phyloP scores from a whole-genome alignment of 2,329 filamentous ascomycete species.

The Epichloe coenophiala region DNA sequence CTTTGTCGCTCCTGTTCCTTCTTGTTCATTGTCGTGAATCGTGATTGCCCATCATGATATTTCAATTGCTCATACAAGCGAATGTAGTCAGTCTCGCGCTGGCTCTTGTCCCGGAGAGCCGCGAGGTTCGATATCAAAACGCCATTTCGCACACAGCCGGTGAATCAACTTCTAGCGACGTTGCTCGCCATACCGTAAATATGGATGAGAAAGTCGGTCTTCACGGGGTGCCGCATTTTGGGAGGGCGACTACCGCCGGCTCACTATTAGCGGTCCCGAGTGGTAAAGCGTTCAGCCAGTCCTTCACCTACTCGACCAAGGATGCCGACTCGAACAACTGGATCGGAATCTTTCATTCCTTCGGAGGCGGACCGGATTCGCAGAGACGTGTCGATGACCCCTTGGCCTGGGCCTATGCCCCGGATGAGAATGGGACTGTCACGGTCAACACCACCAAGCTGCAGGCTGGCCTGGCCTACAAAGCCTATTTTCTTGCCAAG shows the following conservation, averaged over 20 bases:
- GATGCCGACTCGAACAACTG: slow-evolving; percentile 20
- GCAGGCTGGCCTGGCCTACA: slow-evolving; percentile 17
- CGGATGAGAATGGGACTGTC: slow-evolving; percentile 14
- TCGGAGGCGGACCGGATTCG: slow-evolving; percentile 21
- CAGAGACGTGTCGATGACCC: slow-evolving; percentile 13
- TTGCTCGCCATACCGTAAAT: background rate
- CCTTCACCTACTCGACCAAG: slow-evolving; percentile 17
- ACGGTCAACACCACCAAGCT: slow-evolving; percentile 13
- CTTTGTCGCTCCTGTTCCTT: background rate
- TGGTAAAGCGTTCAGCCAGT: background rate
- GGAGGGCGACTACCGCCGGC: background rate
- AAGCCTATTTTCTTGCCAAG: slow-evolving; percentile 22
- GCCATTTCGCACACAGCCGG: background rate
- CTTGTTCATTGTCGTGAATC: background rate
- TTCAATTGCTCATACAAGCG: slow-evolving; percentile 2
- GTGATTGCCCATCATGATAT: background rate
- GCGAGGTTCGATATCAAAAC: background rate
- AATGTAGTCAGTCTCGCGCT: background rate
- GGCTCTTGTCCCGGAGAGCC: background rate
- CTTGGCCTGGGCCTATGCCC: slow-evolving; percentile 21
- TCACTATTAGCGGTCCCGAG: background rate
- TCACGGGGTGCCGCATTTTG: background rate
- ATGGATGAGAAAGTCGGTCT: background rate
- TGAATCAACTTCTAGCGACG: background rate
- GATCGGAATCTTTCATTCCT: slow-evolving; percentile 22